These are phyloP conservation scores for Tetradesmus obliquus DNA, from an alignment of 139 green algal species.

Conservation along the genomic window DNA sequence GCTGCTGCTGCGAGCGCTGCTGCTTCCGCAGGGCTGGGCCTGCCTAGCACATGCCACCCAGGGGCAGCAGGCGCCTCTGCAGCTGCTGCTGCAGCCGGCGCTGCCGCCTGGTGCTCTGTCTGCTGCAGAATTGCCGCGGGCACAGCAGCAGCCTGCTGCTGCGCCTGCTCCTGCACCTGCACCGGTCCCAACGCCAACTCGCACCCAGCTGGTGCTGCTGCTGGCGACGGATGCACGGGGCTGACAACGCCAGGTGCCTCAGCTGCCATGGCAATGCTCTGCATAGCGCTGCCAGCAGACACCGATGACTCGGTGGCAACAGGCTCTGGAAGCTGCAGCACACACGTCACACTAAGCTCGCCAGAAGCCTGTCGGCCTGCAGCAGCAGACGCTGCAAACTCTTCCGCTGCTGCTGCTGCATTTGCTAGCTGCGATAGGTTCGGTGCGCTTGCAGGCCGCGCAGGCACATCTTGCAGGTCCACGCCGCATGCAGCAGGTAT, in stretches of 20 bases:
- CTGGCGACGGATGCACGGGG: background rate
- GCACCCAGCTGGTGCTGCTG: background rate
- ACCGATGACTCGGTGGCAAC: background rate
- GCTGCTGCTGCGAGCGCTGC: background rate
- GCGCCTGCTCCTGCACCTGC: background rate
- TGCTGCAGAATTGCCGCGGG: background rate
- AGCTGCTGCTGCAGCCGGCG: background rate
- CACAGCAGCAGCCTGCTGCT: background rate
- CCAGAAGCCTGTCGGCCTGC: background rate
- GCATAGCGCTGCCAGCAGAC: background rate
- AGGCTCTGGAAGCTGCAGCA: background rate
- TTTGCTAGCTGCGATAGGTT: background rate
- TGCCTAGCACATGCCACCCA: background rate
- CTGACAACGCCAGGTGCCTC: background rate
- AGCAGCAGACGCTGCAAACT: background rate
- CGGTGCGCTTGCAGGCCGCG: constrained; percentile 19
- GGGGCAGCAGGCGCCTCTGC: background rate
- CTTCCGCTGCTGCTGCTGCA: background rate
- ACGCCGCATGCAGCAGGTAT: background rate
- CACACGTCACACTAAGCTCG: background rate
- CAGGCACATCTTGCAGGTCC: background rate
- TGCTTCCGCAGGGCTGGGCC: background rate
- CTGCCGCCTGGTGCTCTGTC: background rate
- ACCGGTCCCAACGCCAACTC: background rate
- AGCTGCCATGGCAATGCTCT: background rate